These are phyloP conservation scores for Suhomyces tanzawaensis DNA, from an alignment of 805 yeast genomes.

Conservation along the genomic window DNA sequence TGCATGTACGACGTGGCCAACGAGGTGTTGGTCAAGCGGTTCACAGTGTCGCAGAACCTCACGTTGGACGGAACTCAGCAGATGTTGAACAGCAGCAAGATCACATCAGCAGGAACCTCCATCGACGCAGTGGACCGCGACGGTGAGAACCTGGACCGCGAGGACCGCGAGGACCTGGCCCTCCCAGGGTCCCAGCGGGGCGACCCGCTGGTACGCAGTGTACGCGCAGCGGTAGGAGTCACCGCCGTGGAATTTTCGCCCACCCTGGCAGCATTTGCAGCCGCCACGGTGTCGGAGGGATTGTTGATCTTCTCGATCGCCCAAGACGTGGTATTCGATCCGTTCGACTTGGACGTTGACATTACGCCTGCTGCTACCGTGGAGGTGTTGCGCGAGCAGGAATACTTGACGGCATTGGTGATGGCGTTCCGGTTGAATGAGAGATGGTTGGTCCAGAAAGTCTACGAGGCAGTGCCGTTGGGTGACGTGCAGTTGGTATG, in stretches of 20 bases:
- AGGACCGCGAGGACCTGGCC: slow-evolving; percentile 70
- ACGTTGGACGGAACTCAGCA: slow-evolving; percentile 83
- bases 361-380: slow-evolving; percentile 78
- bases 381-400: slow-evolving; percentile 56
- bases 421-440: slow-evolving; percentile 96
- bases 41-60: slow-evolving; percentile 87
- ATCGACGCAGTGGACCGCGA: slow-evolving; percentile 75
- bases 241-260: slow-evolving; percentile 82
- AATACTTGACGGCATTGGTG: slow-evolving; percentile 73
- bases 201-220: slow-evolving; percentile 72
- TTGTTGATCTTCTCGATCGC: slow-evolving; percentile 78
- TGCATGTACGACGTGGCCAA: slow-evolving; percentile 89
- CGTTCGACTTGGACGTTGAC: slow-evolving; percentile 90
- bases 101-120: slow-evolving; percentile 83
- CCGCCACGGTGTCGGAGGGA: slow-evolving; percentile 96
- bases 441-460: slow-evolving; percentile 61
- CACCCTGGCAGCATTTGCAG: slow-evolving; percentile 85
- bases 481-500: slow-evolving; percentile 66
- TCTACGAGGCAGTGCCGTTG: slow-evolving; percentile 72
- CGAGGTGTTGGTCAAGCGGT: slow-evolving; percentile 79
- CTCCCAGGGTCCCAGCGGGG: slow-evolving; percentile 84
- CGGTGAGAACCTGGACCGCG: slow-evolving; percentile 84
- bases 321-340: slow-evolving; percentile 76
- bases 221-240: slow-evolving; percentile 81
- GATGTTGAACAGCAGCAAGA: slow-evolving; percentile 69